phyloP scores from a whole-genome alignment of 2,329 filamentous ascomycete genomes.

The Grosmannia huntii region DNA sequence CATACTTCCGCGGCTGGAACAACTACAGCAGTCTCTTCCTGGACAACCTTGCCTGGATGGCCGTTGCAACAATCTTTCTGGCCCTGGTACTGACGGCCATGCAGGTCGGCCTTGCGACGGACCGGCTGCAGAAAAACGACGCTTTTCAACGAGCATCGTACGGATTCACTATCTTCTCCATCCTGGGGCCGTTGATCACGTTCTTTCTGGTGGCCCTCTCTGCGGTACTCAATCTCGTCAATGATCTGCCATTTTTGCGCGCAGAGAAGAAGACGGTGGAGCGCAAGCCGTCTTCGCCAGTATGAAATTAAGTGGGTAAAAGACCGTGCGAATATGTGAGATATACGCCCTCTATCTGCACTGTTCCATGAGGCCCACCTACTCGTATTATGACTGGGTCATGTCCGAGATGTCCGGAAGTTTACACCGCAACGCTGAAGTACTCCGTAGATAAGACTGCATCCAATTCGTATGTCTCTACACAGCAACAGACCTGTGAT shows the following conservation, averaged over 20 bases:
- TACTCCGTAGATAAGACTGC: too few species aligned
- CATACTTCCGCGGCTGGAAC: conserved; percentile 7
- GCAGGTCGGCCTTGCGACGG: conserved; percentile 27
- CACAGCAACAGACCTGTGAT: too few species aligned
- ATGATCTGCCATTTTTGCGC: conserved; percentile 19
- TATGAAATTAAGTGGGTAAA: too few species aligned
- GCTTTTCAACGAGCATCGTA: conserved; percentile 25
- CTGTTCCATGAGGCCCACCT: too few species aligned
- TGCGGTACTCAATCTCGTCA: conserved; percentile 7
- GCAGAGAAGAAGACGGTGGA: background rate
- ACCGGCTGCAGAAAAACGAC: conserved; percentile 14
- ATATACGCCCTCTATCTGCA: too few species aligned
- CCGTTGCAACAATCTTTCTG: conserved; percentile 23
- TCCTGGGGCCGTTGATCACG: conserved; percentile 8
- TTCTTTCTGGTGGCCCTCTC: conserved; percentile 5
- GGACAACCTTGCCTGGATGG: conserved; percentile 25
- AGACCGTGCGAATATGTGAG: too few species aligned
- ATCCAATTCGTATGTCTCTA: too few species aligned
- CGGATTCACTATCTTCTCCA: conserved; percentile 21
- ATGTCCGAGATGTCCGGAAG: too few species aligned
- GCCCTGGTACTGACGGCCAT: conserved; percentile 29
- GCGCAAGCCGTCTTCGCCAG: background rate
- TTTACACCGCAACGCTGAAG: too few species aligned
- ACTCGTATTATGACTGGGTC: too few species aligned
- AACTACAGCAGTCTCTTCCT: conserved; percentile 19